phyloP scores from a whole-genome alignment of 768 basidiomycete species.

The Psilocybe sp. region DNA sequence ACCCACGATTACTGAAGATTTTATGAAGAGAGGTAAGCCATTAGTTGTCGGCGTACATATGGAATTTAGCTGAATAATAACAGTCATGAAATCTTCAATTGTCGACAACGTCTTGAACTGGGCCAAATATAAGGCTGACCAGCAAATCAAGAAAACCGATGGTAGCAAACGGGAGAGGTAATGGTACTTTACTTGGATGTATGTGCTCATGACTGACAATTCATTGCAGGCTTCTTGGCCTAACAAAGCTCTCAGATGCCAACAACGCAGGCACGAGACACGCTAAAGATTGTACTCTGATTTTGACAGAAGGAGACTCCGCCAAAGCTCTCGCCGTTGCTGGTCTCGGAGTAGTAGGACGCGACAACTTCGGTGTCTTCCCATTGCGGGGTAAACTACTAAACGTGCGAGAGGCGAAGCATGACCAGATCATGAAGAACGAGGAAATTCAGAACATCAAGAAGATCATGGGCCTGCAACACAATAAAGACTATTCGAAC shows the following conservation, averaged over 20 bases:
- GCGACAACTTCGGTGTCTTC: constrained; percentile 97
- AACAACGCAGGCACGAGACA: constrained; percentile 92
- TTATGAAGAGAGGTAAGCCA: constrained; percentile 87
- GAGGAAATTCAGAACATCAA: constrained; percentile 96
- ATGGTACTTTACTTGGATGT: constrained; percentile 15
- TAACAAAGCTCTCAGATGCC: constrained; percentile 93
- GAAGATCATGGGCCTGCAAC: constrained; percentile 95
- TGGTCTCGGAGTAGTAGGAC: constrained; percentile 90
- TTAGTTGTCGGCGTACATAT: background rate
- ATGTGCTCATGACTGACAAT: background rate
- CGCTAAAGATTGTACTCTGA: constrained; percentile 85
- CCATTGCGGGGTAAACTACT: constrained; percentile 95
- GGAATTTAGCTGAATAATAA: constrained; percentile 1
- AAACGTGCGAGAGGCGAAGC: constrained; percentile 95
- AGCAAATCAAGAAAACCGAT: constrained; percentile 94
- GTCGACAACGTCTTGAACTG: constrained; percentile 91
- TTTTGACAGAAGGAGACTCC: constrained; percentile 98
- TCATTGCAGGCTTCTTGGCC: constrained; percentile 69
- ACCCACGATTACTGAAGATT: constrained; percentile 82
- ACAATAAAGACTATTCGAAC: constrained; percentile 83
- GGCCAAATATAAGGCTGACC: constrained; percentile 97
- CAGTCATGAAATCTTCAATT: constrained; percentile 82
- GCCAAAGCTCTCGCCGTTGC: constrained; percentile 96
- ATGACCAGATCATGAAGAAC: constrained; percentile 98
- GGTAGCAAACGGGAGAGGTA: constrained; percentile 86